Evolutionary conservation across 441 rosid species (phyloP).

Genomic region (Gossypium trilobum): DNA sequence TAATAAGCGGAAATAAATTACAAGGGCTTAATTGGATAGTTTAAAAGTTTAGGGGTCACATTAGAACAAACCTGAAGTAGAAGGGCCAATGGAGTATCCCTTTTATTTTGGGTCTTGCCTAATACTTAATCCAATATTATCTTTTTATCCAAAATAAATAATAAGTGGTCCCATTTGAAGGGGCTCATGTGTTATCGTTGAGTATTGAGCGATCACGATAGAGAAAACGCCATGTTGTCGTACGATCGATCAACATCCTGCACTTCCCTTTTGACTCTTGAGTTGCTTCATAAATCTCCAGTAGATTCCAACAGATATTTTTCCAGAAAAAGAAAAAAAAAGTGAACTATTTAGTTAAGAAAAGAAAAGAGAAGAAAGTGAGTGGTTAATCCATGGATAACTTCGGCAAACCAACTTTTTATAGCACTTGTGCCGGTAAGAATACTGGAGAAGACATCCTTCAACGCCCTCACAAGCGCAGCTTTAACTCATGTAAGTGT

Average conservation of each 20-base stretch:
- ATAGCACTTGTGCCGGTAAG: background rate
- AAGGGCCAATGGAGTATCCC: too few species aligned
- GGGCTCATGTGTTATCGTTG: background rate
- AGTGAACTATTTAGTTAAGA: background rate
- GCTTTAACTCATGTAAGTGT: background rate
- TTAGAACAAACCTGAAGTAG: too few species aligned
- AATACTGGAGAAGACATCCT: background rate
- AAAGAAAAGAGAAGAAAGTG: background rate
- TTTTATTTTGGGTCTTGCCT: too few species aligned
- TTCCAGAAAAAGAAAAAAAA: background rate
- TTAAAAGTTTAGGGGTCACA: too few species aligned
- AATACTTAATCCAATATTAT: too few species aligned
- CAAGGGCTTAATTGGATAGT: too few species aligned
- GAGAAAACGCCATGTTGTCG: background rate
- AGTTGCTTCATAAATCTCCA: background rate
- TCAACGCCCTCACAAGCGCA: too few species aligned
- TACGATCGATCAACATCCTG: background rate
- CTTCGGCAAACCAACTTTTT: background rate
- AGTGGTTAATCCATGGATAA: background rate
- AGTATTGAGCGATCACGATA: background rate
- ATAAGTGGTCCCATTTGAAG: background rate
- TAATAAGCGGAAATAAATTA: too few species aligned
- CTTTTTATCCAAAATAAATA: too few species aligned
- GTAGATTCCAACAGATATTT: background rate
- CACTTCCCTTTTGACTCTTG: background rate